Base-by-base conservation (phyloP, 2,329 filamentous ascomycete species). In the Westerdykella ornata region DNA sequence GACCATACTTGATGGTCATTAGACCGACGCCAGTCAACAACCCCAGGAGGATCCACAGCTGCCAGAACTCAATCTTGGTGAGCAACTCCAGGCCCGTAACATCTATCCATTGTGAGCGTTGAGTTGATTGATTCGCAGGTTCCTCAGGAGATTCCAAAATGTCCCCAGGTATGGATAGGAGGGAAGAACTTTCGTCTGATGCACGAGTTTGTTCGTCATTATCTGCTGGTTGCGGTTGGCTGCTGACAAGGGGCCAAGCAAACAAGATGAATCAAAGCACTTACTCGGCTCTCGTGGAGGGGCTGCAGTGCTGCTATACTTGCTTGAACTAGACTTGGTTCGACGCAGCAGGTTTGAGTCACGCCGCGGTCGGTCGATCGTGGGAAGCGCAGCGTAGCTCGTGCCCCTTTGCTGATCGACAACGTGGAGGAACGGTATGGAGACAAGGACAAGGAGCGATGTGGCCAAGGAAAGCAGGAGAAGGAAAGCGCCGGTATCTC, bases 1-100 rank as follows among this genome's bases (percentile, higher is more conserved):
- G 13, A 16, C 17, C 84, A 67, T 74, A 94, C 88, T 98, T 98
- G 69, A 98, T 98, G 0, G 90, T 97, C 92, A 98, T 98, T 51
- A 98, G 71, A 9, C 92, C 92, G 54, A 96, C 85, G 39, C 92
- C 92, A 4, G 88, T 88, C 47, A 97, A 72, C n/a, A 96, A 77
- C 30, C 83, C 88, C 77, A 98, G 86, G 52, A 95, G 81, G 43
- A 77, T 67, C 65, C 94, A 97, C 19, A 94, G 70, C 58, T 94
- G 85, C 88, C 89, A 97, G 66, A 97, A 98, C 51, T 94, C 84
- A 36, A 81, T 57, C 46, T 77, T 80, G 39, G 72, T 72, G 22
- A 95, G 69, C 60, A 98, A 74, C 13, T 77, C 75, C 59, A 88
- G 72, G 49, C 92, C 92, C 62, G 90, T 86, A 60, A 97, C 84